A percentile compares a stretch with the other conserved stretches of the same genome.
Conservation (phyloP, 176 grass and related monocot species). For the Eragrostis nindensis region DNA sequence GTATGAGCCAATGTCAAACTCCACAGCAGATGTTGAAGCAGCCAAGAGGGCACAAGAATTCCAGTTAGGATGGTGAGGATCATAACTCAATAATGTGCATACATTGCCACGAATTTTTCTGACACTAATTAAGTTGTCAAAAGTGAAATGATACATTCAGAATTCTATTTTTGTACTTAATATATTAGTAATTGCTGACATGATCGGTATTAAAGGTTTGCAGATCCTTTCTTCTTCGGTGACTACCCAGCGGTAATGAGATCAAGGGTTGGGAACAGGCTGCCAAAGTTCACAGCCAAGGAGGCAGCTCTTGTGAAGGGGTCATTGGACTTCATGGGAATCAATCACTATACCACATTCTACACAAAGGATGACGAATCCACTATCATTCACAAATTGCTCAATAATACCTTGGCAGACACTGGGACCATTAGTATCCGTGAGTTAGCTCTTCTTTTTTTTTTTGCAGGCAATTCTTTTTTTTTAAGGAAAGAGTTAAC, state of each 20-base stretch:
- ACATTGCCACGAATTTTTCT: no score
- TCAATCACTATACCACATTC: conserved; percentile 97
- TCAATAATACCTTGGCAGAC: conserved; percentile 75
- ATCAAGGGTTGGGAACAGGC: conserved; percentile 60
- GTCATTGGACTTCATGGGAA: conserved; percentile 83
- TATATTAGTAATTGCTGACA: not conserved
- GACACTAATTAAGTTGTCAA: no score
- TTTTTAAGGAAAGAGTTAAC: no score
- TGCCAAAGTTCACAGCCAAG: conserved; percentile 68
- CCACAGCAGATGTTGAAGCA: conserved; percentile 61
- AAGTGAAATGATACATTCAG: not conserved
- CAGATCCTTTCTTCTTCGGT: conserved; percentile 92
- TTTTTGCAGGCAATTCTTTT: no score
- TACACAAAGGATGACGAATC: conserved; percentile 67
- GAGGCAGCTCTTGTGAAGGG: conserved; percentile 78
- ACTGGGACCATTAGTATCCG: conserved; percentile 79
- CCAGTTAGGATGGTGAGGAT: conserved; percentile 81
- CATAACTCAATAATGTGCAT: no score
- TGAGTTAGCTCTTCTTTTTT: conserved; percentile 35
- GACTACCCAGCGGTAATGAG: conserved; percentile 89
- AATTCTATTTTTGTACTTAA: not conserved
- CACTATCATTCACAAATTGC: conserved; percentile 50
- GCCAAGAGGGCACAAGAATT: conserved; percentile 85
- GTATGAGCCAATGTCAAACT: conserved; percentile 69
- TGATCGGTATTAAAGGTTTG: conserved; percentile 57